Evolutionary conservation across 208 protist species (phyloP).

Genomic region (Trypanosoma scelopori): DNA sequence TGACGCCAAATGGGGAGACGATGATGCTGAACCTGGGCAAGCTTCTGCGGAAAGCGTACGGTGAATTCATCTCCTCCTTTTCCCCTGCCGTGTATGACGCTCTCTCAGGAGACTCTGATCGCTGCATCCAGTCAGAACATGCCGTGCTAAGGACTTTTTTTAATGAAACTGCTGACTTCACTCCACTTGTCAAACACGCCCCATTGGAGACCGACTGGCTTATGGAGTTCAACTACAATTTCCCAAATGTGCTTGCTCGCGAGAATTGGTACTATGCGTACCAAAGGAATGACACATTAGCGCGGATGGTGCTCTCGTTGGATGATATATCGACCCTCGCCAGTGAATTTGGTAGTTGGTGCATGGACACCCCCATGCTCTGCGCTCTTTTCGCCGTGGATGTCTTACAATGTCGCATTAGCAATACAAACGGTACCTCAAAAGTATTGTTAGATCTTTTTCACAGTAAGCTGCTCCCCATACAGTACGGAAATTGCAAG

Average conservation of each 20-base stretch:
- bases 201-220: conserved; percentile 22
- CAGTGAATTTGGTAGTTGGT: conserved; percentile 25
- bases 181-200: conserved; percentile 22
- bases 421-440: conserved; percentile 12
- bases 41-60: conserved; percentile 16
- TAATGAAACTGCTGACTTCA: conserved; percentile 5
- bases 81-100: conserved; percentile 9
- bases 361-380: conserved; percentile 23
- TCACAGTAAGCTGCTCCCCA: conserved; percentile 17
- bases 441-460: conserved; percentile 9
- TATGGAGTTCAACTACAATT: conserved; percentile 29
- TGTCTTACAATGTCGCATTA: conserved; percentile 26
- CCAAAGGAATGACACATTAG: conserved; percentile 28
- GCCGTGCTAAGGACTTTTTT: conserved; percentile 21
- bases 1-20: conserved; percentile 26
- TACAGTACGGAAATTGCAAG: conserved; percentile 17
- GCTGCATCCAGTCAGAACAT: conserved; percentile 27
- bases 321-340: conserved; percentile 20
- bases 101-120: conserved; percentile 15
- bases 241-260: conserved; percentile 24
- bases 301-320: conserved; percentile 8
- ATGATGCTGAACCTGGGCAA: conserved; percentile 31
- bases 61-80: conserved; percentile 9
- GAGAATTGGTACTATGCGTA: conserved; percentile 18
- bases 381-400: conserved; percentile 31